Conservation (phyloP, 2,329 filamentous ascomycete genomes). For the Furcasterigmium furcatum region DNA sequence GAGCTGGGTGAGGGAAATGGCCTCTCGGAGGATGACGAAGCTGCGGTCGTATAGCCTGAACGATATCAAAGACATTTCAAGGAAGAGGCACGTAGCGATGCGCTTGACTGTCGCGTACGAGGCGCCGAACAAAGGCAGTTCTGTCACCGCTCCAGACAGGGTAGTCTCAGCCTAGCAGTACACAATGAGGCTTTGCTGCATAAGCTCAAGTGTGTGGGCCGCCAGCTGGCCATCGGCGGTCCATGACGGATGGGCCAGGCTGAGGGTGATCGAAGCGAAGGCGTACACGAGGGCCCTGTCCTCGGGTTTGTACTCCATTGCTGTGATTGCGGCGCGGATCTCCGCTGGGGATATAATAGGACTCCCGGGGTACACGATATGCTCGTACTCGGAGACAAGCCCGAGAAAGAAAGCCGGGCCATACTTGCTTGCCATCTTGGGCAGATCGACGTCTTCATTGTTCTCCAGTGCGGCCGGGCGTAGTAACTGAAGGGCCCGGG, state of each 20-base stretch:
- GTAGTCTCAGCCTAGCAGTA: conserved; percentile 20
- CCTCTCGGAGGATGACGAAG: conserved; percentile 48
- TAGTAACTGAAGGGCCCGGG: too few species aligned
- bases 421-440: too few species aligned
- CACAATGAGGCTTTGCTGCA: conserved; percentile 13
- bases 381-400: conserved; percentile 27
- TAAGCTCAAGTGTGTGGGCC: conserved; percentile 21
- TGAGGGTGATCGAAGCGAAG: conserved; percentile 31
- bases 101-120: conserved; percentile 37
- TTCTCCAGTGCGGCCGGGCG: too few species aligned
- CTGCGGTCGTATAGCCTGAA: conserved; percentile 43
- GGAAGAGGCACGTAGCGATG: conserved; percentile 47
- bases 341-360: conserved; percentile 27
- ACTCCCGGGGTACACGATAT: conserved; percentile 31
- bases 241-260: conserved; percentile 25
- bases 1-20: conserved; percentile 40
- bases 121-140: too few species aligned
- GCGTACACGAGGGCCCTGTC: conserved; percentile 31
- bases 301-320: conserved; percentile 27
- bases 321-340: conserved; percentile 22
- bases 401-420: conserved; percentile 25
- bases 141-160: conserved; percentile 26
- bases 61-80: conserved; percentile 49
- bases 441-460: too few species aligned
- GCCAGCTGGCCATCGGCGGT: conserved; percentile 22